Percentiles rank a stretch among this genome's conserved stretches.
Evolutionary conservation across 495 filamentous ascomycete species (phyloP).

Genomic region (Podospora pseudocomata): DNA sequence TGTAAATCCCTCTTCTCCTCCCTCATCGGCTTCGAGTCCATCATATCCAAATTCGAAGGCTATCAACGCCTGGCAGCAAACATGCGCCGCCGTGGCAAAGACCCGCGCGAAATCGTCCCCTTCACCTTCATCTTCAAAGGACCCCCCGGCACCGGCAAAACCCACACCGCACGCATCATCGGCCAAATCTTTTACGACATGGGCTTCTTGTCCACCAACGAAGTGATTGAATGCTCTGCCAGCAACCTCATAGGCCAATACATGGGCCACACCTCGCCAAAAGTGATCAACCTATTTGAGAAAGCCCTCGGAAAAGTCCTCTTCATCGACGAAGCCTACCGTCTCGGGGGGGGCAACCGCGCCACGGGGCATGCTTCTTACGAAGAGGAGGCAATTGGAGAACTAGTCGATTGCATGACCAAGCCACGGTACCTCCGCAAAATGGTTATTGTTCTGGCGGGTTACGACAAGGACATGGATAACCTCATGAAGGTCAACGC

Average conservation of each 20-base stretch:
- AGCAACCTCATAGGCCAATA: constrained; percentile 56
- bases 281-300: constrained; percentile 52
- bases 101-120: constrained; percentile 42
- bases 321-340: constrained; percentile 62
- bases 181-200: constrained; percentile 67
- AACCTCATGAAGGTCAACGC: constrained; percentile 51
- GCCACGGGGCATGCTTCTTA: constrained; percentile 29
- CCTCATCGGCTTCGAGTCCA: constrained; percentile 57
- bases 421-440: constrained; percentile 56
- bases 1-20: constrained; percentile 53
- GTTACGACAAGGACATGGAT: constrained; percentile 63
- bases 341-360: constrained; percentile 34
- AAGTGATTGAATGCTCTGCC: constrained; percentile 56
- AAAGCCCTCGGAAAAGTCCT: constrained; percentile 56
- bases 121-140: constrained; percentile 38
- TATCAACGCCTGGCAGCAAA: constrained; percentile 52
- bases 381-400: constrained; percentile 61
- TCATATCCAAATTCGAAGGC: constrained; percentile 55
- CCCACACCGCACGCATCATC: constrained; percentile 62
- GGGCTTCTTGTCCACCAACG: constrained; percentile 50
- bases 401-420: constrained; percentile 60
- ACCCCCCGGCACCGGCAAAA: constrained; percentile 61
- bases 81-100: constrained; percentile 51
- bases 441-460: constrained; percentile 64
- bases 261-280: constrained; percentile 57